A percentile compares a stretch with the other conserved stretches of the same genome.
phyloP scores from a whole-genome alignment of 345 rosid species.

The Pistacia vera region DNA sequence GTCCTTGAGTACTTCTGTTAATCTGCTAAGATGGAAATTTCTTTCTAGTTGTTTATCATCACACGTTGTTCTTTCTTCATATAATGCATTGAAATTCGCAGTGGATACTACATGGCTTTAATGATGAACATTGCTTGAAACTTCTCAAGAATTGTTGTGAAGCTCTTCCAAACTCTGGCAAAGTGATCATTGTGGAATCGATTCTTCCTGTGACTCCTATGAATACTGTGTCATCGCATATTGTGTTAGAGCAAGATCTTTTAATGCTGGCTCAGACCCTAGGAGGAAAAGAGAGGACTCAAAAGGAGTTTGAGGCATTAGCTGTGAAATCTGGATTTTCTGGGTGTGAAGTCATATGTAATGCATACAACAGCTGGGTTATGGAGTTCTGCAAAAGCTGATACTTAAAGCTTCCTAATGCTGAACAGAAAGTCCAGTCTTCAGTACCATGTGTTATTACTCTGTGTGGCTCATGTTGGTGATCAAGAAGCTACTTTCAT shows the following conservation, averaged over 20 bases:
- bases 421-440: not conserved
- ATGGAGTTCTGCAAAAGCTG: conserved; percentile 31
- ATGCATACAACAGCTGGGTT: conserved; percentile 25
- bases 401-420: not conserved
- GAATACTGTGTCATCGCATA: conserved; percentile 30
- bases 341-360: conserved; percentile 26
- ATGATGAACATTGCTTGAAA: conserved; percentile 45
- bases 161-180: conserved; percentile 41
- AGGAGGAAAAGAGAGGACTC: conserved; percentile 50
- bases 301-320: conserved; percentile 43
- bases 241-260: conserved; percentile 43
- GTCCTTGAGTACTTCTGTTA: not conserved
- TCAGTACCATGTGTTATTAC: not conserved
- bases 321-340: conserved; percentile 44
- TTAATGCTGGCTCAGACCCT: conserved; percentile 47
- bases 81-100: not conserved
- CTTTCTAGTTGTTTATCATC: not conserved
- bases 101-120: conserved; percentile 52
- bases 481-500: not conserved
- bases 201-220: conserved; percentile 37
- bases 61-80: not conserved
- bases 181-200: conserved; percentile 43
- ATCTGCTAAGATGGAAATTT: not conserved
- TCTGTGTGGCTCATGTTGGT: too few species aligned
- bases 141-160: conserved; percentile 51